Conservation (phyloP, 2,329 filamentous ascomycete species). For the Colletotrichum eleusines region DNA sequence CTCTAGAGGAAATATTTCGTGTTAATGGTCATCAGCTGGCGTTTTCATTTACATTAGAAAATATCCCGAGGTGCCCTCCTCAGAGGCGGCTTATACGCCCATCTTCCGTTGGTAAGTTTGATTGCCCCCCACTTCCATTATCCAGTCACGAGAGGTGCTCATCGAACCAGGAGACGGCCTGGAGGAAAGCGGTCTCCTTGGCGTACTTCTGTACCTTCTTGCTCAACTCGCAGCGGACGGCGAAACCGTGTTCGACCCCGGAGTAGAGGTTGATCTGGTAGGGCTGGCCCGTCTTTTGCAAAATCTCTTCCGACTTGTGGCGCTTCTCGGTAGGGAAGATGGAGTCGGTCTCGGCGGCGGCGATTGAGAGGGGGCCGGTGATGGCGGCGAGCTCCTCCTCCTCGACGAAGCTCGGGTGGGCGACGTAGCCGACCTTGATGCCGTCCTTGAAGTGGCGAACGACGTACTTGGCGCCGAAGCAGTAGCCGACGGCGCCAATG, state of each 20-base stretch:
- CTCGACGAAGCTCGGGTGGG: conserved; percentile 82
- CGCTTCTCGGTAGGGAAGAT: conserved; percentile 75
- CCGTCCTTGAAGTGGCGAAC: conserved; percentile 73
- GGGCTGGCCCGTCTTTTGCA: conserved; percentile 66
- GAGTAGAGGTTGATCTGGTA: conserved; percentile 86
- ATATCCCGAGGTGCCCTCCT: neutral
- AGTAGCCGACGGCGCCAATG: conserved; percentile 77
- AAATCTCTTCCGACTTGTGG: conserved; percentile 73
- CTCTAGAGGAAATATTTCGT: neutral
- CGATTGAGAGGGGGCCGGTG: conserved; percentile 75
- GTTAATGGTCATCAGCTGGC: neutral
- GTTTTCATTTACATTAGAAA: neutral
- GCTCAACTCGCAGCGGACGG: conserved; percentile 73
- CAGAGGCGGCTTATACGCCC: neutral
- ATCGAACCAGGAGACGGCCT: conserved; percentile 84
- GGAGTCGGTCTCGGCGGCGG: conserved; percentile 71
- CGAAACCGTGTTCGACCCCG: conserved; percentile 80
- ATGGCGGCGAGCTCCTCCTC: conserved; percentile 75
- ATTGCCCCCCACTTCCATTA: neutral
- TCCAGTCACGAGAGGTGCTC: conserved; percentile 60
- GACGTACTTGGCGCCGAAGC: conserved; percentile 83
- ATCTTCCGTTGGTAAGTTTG: conserved; percentile 12
- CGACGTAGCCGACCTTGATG: conserved; percentile 78
- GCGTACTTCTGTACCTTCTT: conserved; percentile 72
- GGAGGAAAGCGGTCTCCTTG: conserved; percentile 84